These are phyloP conservation scores for Trametes polyzona DNA, from an alignment of 1,284 basidiomycete genomes.

Conservation along the genomic window DNA sequence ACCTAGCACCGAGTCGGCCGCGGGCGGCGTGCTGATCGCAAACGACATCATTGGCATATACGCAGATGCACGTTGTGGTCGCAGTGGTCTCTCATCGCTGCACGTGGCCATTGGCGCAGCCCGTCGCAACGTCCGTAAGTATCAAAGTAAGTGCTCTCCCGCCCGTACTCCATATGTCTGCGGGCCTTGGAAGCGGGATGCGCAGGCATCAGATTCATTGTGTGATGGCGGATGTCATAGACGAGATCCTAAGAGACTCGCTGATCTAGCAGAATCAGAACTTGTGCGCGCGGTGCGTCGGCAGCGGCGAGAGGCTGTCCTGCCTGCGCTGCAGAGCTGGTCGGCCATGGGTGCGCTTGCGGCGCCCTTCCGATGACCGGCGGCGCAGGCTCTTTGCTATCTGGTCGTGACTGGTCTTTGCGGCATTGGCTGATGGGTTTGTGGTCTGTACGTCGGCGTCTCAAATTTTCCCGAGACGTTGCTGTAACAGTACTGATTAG, in stretches of 20 bases:
- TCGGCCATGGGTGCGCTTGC: neutral
- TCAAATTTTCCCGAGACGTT: no score
- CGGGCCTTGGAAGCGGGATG: neutral
- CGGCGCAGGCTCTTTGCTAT: neutral
- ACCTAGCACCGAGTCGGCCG: no score
- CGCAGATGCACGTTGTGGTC: no score
- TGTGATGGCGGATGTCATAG: neutral
- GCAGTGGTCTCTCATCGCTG: no score
- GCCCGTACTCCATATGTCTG: no score
- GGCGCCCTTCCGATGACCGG: neutral
- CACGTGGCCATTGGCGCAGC: neutral
- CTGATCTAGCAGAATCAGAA: neutral
- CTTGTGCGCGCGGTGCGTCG: neutral
- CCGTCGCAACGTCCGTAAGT: neutral
- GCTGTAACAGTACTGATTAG: no score
- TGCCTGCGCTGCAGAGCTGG: slow-evolving; percentile 7
- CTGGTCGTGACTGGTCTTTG: no score
- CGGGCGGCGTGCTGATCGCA: no score
- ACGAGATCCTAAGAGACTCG: neutral
- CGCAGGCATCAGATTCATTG: neutral
- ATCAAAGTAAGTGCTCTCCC: no score
- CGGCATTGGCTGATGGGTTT: no score
- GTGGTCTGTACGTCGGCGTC: no score
- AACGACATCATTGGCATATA: no score
- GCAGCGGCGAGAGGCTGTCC: slow-evolving; percentile 6